phyloP scores from a whole-genome alignment of 768 basidiomycete species.

The Tulasnella sp. region DNA sequence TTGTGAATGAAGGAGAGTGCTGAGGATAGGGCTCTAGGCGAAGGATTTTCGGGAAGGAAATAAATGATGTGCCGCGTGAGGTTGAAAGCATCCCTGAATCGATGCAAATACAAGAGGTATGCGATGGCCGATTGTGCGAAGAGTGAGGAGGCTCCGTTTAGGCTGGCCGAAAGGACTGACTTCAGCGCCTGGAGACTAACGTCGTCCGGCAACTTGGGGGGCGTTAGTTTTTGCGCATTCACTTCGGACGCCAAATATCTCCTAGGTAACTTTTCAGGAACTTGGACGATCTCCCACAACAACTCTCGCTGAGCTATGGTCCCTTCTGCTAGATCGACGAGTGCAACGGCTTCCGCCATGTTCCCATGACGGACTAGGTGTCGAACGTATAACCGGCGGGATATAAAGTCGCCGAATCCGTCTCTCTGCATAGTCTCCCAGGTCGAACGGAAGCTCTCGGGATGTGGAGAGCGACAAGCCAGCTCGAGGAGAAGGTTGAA shows the following conservation, averaged over 20 bases:
- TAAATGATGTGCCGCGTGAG: background rate
- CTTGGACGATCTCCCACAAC: constrained; percentile 1
- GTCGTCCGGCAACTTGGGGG: background rate
- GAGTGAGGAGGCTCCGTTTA: background rate
- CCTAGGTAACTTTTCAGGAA: background rate
- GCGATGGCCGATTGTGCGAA: background rate
- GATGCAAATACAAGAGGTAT: constrained; percentile 2
- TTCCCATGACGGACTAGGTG: constrained; percentile 4
- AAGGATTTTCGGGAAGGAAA: background rate
- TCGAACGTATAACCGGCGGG: background rate
- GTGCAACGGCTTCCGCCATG: background rate
- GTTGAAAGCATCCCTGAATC: background rate
- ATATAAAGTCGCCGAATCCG: background rate
- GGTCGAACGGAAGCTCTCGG: background rate
- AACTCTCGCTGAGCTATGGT: background rate
- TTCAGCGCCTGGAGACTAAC: background rate
- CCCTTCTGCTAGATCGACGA: background rate
- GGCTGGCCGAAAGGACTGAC: background rate
- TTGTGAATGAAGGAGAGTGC: constrained; percentile 1
- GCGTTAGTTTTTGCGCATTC: background rate
- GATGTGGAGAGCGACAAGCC: background rate
- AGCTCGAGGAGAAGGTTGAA: constrained; percentile 11
- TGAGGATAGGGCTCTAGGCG: background rate
- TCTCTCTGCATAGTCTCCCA: background rate
- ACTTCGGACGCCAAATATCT: background rate